A percentile compares a stretch with the other conserved stretches of the same genome.
Evolutionary conservation across 495 filamentous ascomycete species (phyloP).

Genomic region (Lophium mytilinum): DNA sequence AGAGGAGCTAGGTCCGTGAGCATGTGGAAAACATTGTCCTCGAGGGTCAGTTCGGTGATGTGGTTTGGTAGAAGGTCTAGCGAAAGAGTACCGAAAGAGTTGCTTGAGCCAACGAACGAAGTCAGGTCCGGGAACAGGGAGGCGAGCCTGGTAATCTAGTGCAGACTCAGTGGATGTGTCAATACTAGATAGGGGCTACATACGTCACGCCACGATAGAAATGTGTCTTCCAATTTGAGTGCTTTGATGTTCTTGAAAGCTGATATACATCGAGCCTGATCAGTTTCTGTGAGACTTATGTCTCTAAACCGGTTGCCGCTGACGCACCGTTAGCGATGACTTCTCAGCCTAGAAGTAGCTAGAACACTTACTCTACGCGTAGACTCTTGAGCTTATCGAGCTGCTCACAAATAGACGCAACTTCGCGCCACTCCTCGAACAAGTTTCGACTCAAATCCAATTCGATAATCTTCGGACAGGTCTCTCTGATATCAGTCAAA

Average conservation of each 20-base stretch:
- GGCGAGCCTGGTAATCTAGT: slow-evolving; percentile 35
- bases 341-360: too few relatives aligned
- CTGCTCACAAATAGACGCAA: slow-evolving; percentile 60
- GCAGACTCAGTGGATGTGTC: neutral
- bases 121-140: slow-evolving; percentile 51
- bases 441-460: slow-evolving; percentile 84
- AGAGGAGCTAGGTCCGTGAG: slow-evolving; percentile 44
- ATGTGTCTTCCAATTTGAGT: slow-evolving; percentile 63
- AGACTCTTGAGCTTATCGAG: slow-evolving; percentile 55
- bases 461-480: slow-evolving; percentile 56
- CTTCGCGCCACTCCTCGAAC: slow-evolving; percentile 55
- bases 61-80: slow-evolving; percentile 27
- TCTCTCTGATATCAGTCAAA: slow-evolving; percentile 14
- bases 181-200: slow-evolving; percentile 22
- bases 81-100: slow-evolving; percentile 39
- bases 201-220: slow-evolving; percentile 67
- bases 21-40: slow-evolving; percentile 63
- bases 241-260: slow-evolving; percentile 54
- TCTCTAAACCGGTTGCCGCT: slow-evolving; percentile 72
- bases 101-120: slow-evolving; percentile 49
- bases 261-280: slow-evolving; percentile 31
- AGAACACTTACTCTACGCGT: slow-evolving; percentile 55
- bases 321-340: too few relatives aligned
- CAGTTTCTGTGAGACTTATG: slow-evolving; percentile 32
- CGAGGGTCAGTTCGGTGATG: slow-evolving; percentile 58